Evolutionary conservation across 164 flowering plant species (phyloP).

Genomic region (Vitis labrusca): DNA sequence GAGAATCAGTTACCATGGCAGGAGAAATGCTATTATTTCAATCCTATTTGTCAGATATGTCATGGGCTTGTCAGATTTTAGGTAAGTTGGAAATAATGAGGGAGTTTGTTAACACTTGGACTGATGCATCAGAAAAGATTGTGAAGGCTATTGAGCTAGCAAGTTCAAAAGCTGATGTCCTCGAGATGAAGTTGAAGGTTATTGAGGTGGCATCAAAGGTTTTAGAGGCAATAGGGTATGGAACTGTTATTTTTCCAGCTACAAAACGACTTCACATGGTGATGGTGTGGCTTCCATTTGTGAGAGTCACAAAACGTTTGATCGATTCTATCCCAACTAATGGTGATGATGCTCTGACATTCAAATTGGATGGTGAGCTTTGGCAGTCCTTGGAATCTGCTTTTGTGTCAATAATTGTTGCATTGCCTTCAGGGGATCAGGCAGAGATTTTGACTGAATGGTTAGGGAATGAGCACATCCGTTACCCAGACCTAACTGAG

Average conservation of each 20-base stretch:
- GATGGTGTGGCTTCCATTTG: conserved; percentile 86
- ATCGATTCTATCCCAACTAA: conserved; percentile 38
- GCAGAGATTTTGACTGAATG: conserved; percentile 85
- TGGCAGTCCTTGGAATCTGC: conserved; percentile 85
- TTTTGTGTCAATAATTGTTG: conserved; percentile 68
- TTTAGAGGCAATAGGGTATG: conserved; percentile 79
- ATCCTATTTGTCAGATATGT: conserved; percentile 57
- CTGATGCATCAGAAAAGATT: conserved; percentile 59
- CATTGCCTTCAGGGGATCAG: conserved; percentile 81
- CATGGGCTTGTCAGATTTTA: conserved; percentile 79
- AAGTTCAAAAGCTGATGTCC: conserved; percentile 24
- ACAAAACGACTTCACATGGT: conserved; percentile 66
- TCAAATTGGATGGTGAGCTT: conserved; percentile 58
- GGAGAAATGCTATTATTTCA: conserved; percentile 31
- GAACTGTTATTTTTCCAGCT: conserved; percentile 65
- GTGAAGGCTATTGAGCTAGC: conserved; percentile 34
- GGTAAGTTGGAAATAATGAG: conserved; percentile 64
- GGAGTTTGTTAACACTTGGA: conserved; percentile 74
- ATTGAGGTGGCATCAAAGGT: conserved; percentile 72
- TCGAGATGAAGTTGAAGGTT: conserved; percentile 47
- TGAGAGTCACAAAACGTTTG: conserved; percentile 54
- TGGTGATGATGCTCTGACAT: conserved; percentile 33
- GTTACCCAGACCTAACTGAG: conserved; percentile 88
- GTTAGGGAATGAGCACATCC: conserved; percentile 54
- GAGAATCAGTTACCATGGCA: conserved; percentile 19